Percentiles rank a stretch among this genome's conserved stretches.
Evolutionary conservation across 1,284 basidiomycete genomes (phyloP).

Genomic region (Ustilago trichophora): DNA sequence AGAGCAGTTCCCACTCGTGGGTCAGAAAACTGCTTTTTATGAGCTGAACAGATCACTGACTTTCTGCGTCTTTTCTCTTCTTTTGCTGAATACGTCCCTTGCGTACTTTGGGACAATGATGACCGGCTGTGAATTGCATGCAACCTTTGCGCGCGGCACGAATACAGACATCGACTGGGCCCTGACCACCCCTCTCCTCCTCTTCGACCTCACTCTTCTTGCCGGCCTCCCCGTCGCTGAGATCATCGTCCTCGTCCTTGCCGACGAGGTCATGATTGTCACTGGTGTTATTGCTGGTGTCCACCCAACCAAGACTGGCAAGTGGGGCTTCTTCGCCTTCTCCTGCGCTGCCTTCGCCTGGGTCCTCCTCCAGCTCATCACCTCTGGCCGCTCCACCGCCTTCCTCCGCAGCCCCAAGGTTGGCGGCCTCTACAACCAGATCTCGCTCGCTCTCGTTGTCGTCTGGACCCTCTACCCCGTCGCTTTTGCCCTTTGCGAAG

Average conservation of each 20-base stretch:
- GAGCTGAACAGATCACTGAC: not conserved
- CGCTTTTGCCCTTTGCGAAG: conserved; percentile 54
- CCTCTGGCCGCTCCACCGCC: conserved; percentile 49
- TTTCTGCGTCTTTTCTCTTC: not conserved
- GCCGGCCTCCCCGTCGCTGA: conserved; percentile 56
- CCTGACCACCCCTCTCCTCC: conserved; percentile 52
- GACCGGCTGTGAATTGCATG: not conserved
- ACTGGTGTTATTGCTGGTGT: conserved; percentile 55
- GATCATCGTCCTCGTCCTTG: conserved; percentile 51
- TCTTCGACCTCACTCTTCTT: conserved; percentile 55
- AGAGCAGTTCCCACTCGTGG: too few species aligned
- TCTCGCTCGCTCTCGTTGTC: conserved; percentile 51
- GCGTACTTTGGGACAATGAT: too few species aligned
- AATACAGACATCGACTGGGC: conserved; percentile 56
- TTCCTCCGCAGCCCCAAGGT: conserved; percentile 57
- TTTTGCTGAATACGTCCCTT: too few species aligned
- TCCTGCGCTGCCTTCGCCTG: conserved; percentile 47
- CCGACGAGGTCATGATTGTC: conserved; percentile 55
- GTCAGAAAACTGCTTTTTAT: not conserved
- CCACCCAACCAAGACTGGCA: conserved; percentile 51
- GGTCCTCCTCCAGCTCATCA: conserved; percentile 47
- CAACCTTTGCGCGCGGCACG: too few species aligned
- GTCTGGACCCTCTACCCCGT: conserved; percentile 56
- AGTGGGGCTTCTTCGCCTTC: conserved; percentile 58
- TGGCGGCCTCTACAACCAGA: conserved; percentile 56